These are phyloP conservation scores for Boletus barrowsii DNA, from an alignment of 768 basidiomycete genomes.

Conservation along the genomic window DNA sequence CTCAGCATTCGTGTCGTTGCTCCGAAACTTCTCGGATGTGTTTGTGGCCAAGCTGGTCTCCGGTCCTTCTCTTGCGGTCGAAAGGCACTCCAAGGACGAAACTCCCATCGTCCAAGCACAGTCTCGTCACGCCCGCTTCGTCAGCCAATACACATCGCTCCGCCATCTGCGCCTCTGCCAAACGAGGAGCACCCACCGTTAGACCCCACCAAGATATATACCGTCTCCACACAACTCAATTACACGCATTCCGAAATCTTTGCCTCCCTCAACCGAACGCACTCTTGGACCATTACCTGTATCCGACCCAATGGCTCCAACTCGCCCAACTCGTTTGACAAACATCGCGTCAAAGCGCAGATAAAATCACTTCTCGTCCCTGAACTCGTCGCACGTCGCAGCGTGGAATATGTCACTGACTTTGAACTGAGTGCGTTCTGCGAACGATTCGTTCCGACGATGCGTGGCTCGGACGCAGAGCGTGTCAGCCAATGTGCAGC, in stretches of 20 bases:
- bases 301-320: slow-evolving; percentile 89
- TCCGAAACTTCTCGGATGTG: slow-evolving; percentile 65
- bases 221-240: slow-evolving; percentile 79
- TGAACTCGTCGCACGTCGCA: slow-evolving; percentile 62
- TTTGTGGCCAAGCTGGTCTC: slow-evolving; percentile 83
- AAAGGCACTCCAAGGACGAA: slow-evolving; percentile 76
- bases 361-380: slow-evolving; percentile 72
- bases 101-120: slow-evolving; percentile 82
- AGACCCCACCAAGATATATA: slow-evolving; percentile 75
- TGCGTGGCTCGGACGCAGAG: slow-evolving; percentile 64
- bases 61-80: slow-evolving; percentile 79
- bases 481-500: slow-evolving; percentile 71
- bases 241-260: slow-evolving; percentile 72
- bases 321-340: slow-evolving; percentile 87
- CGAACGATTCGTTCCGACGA: slow-evolving; percentile 73
- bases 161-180: slow-evolving; percentile 24
- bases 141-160: slow-evolving; percentile 54
- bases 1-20: slow-evolving; percentile 74
- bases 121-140: slow-evolving; percentile 79
- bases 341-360: slow-evolving; percentile 80
- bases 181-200: slow-evolving; percentile 56
- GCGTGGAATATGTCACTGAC: slow-evolving; percentile 67
- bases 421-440: slow-evolving; percentile 63
- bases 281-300: slow-evolving; percentile 73
- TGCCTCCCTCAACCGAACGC: slow-evolving; percentile 55